Conservation (phyloP, 2,329 filamentous ascomycete genomes). For the Exophiala calicioides region DNA sequence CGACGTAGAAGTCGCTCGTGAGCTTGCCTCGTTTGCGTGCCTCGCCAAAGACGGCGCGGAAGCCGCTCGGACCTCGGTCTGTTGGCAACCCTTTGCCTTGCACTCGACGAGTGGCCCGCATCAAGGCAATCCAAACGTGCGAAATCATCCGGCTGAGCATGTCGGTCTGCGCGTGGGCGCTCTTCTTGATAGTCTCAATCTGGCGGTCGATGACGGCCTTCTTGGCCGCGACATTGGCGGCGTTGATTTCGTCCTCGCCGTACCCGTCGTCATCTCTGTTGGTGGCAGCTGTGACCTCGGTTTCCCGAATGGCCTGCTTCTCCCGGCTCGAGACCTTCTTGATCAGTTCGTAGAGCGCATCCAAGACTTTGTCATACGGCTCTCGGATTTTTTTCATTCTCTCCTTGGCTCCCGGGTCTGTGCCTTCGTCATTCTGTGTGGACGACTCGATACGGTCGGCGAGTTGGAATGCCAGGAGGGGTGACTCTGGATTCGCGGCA, state of each 20-base stretch:
- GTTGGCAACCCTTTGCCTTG: conserved; percentile 79
- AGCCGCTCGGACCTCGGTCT: conserved; percentile 62
- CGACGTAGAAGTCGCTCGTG: conserved; percentile 92
- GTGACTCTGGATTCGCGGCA: conserved; percentile 88
- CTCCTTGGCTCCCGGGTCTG: conserved; percentile 62
- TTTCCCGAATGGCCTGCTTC: conserved; percentile 58
- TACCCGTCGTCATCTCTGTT: conserved; percentile 36
- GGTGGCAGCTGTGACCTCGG: conserved; percentile 53
- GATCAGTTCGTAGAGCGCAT: conserved; percentile 84
- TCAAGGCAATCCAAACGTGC: conserved; percentile 91
- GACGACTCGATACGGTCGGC: conserved; percentile 83
- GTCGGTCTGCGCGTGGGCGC: conserved; percentile 71
- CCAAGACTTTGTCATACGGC: conserved; percentile 79
- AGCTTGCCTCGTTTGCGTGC: conserved; percentile 83
- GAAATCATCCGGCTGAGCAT: conserved; percentile 83
- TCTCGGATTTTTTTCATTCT: conserved; percentile 74
- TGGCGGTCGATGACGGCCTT: conserved; percentile 57
- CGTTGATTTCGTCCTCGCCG: conserved; percentile 57
- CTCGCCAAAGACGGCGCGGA: conserved; percentile 85
- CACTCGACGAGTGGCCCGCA: conserved; percentile 89
- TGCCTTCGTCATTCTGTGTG: conserved; percentile 73
- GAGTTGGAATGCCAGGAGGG: conserved; percentile 82
- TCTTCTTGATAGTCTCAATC: conserved; percentile 61
- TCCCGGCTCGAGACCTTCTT: conserved; percentile 69
- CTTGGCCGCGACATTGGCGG: conserved; percentile 49